Percentiles rank a stretch among this genome's conserved stretches.
Conservation (phyloP, 495 filamentous ascomycete genomes). For the Talaromyces ruber region DNA sequence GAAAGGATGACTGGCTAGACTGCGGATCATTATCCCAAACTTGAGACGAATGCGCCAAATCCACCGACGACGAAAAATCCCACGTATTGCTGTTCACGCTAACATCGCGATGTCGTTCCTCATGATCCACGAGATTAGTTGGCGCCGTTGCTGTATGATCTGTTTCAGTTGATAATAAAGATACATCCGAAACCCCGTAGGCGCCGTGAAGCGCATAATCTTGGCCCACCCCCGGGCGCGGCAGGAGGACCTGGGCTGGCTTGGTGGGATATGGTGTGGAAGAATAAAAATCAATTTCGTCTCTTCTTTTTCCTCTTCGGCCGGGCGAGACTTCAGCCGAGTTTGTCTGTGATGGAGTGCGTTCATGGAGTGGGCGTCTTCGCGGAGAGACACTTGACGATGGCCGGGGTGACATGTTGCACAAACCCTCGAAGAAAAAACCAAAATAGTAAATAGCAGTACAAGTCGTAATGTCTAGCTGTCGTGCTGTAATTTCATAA, state of each 20-base stretch:
- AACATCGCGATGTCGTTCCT: neutral
- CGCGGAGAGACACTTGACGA: conserved; percentile 28
- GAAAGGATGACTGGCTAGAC: conserved; percentile 35
- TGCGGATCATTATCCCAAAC: conserved; percentile 38
- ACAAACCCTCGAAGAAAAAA: neutral
- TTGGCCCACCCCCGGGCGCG: conserved; percentile 36
- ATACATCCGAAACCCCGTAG: conserved; percentile 10
- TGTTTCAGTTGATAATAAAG: conserved; percentile 6
- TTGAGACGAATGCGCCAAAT: conserved; percentile 17
- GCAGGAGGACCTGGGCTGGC: conserved; percentile 41
- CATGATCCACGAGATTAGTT: neutral
- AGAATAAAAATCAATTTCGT: conserved; percentile 33
- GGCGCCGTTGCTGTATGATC: conserved; percentile 5
- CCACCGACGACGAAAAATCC: conserved; percentile 34
- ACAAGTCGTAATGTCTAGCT: neutral
- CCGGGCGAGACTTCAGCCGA: conserved; percentile 27
- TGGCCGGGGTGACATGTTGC: conserved; percentile 9
- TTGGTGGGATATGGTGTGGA: conserved; percentile 44
- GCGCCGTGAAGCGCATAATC: conserved; percentile 23
- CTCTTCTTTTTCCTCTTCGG: conserved; percentile 25
- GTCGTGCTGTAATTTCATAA: neutral
- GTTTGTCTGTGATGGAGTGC: conserved; percentile 44
- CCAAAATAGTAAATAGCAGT: conserved; percentile 1
- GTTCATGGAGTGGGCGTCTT: conserved; percentile 42
- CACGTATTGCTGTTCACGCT: conserved; percentile 18